Evolutionary conservation across 768 basidiomycete genomes (phyloP).

Genomic region (Mycena indigotica): DNA sequence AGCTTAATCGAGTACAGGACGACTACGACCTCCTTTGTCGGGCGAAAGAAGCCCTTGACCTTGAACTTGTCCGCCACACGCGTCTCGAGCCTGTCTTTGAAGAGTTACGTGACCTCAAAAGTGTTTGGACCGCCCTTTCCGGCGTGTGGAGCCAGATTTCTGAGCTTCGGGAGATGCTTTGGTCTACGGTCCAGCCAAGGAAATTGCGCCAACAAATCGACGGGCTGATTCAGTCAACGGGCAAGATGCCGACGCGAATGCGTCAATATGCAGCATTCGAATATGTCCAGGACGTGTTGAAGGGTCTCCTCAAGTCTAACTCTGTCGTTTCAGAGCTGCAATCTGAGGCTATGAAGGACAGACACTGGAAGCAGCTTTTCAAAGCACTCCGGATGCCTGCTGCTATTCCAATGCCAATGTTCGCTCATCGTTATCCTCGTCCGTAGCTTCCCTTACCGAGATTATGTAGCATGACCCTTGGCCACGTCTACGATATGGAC

Average conservation of each 20-base stretch:
- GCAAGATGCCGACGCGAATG: conserved; percentile 99
- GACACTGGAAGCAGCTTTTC: conserved; percentile 98
- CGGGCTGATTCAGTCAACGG: conserved; percentile 86
- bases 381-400: conserved; percentile 78
- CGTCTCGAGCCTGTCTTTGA: conserved; percentile 93
- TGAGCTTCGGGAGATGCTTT: conserved; percentile 84
- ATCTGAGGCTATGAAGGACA: conserved; percentile 94
- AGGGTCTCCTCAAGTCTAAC: conserved; percentile 87
- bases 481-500: conserved; percentile 96
- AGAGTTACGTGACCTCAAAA: conserved; percentile 93
- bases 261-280: conserved; percentile 98
- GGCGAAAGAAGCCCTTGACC: conserved; percentile 95
- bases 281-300: conserved; percentile 91
- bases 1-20: conserved; percentile 85
- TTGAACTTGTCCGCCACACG: conserved; percentile 87
- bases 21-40: conserved; percentile 94
- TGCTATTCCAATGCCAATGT: conserved; percentile 69
- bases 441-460: conserved; percentile 32
- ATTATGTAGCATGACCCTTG: conserved; percentile 96
- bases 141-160: conserved; percentile 94
- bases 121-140: conserved; percentile 97
- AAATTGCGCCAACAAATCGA: conserved; percentile 95
- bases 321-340: conserved; percentile 89
- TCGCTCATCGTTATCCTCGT: neutral
- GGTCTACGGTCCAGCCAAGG: conserved; percentile 92